Conservation (phyloP, 768 basidiomycete genomes). For the Tulasnella sp. region DNA sequence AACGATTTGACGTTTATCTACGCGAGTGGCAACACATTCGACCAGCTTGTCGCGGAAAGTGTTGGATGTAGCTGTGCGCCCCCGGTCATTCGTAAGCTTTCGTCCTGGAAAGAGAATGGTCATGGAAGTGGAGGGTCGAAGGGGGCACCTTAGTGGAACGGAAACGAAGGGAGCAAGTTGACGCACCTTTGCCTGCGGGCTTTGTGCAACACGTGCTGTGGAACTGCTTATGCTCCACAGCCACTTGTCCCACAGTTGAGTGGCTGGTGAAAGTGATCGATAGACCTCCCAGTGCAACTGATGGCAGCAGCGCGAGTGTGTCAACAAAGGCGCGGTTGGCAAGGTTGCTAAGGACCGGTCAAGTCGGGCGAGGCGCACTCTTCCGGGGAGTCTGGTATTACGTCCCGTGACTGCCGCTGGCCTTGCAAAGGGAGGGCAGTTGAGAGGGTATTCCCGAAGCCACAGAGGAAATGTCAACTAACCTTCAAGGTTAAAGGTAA, state of each 20-base stretch:
- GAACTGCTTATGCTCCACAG: background rate
- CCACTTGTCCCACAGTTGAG: background rate
- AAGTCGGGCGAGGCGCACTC: background rate
- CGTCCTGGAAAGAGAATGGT: slow-evolving; percentile 20
- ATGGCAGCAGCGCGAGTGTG: background rate
- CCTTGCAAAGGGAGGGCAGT: background rate
- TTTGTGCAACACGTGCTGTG: slow-evolving; percentile 12
- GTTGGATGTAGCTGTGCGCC: background rate
- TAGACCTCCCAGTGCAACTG: background rate
- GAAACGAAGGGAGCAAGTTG: background rate
- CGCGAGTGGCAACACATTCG: background rate
- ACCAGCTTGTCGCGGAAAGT: slow-evolving; percentile 9
- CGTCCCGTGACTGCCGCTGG: background rate
- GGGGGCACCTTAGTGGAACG: background rate
- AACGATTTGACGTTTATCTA: slow-evolving; percentile 17
- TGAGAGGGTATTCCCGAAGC: background rate
- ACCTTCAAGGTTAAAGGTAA: background rate
- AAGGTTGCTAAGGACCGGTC: background rate
- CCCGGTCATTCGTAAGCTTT: slow-evolving; percentile 1
- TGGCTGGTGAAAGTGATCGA: background rate
- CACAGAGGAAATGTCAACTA: background rate
- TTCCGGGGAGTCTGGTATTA: no score
- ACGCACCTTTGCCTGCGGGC: slow-evolving; percentile 7
- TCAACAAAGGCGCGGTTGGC: background rate
- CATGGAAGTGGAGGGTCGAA: slow-evolving; percentile 9